Conservation (phyloP, 2,329 filamentous ascomycete species). For the Phaeosphaeriaceae sp. region DNA sequence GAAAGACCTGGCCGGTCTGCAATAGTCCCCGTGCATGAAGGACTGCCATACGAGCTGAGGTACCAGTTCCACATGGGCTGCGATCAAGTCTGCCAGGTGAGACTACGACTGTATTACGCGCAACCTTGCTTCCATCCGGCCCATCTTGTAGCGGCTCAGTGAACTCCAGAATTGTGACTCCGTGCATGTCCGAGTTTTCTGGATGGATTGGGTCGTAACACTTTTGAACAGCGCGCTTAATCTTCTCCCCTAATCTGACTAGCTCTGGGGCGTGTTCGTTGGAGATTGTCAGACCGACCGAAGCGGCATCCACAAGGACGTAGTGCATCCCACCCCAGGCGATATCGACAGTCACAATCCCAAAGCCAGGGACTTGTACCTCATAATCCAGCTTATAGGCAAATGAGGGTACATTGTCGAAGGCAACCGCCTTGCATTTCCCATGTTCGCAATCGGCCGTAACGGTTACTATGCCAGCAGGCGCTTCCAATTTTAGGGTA, state of each 20-base stretch:
- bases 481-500: constrained; percentile 51
- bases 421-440: constrained; percentile 54
- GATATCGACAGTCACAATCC: constrained; percentile 51
- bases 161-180: constrained; percentile 51
- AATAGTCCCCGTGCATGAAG: constrained; percentile 53
- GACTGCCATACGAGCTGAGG: constrained; percentile 53
- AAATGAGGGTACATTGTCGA: constrained; percentile 57
- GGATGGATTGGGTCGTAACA: constrained; percentile 52
- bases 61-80: constrained; percentile 49
- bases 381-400: constrained; percentile 50
- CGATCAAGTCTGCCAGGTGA: constrained; percentile 56
- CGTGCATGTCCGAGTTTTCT: constrained; percentile 51
- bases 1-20: constrained; percentile 46
- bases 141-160: constrained; percentile 43
- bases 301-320: constrained; percentile 50
- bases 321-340: constrained; percentile 57
- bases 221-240: constrained; percentile 50
- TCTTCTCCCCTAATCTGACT: constrained; percentile 52
- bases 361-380: constrained; percentile 52
- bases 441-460: constrained; percentile 52
- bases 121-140: constrained; percentile 31
- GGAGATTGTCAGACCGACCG: constrained; percentile 47
- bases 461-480: constrained; percentile 53
- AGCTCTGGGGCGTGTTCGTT: constrained; percentile 45
- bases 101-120: constrained; percentile 54